Conservation (phyloP, 345 rosid genomes). For the Cochlearia excelsa region DNA sequence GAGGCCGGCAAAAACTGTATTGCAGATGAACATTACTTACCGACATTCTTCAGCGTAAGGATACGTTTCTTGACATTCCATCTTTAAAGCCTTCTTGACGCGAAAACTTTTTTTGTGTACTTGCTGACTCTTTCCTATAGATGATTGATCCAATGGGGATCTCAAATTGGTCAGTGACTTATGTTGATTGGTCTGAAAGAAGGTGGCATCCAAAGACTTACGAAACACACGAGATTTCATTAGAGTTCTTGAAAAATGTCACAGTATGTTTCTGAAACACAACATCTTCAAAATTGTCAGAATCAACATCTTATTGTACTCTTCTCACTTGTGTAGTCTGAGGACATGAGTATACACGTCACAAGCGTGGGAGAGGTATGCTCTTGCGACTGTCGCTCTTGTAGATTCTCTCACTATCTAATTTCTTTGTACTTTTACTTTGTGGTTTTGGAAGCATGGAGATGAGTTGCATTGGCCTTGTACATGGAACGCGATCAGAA, state of each 20-base stretch:
- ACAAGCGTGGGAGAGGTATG: constrained; percentile 70
- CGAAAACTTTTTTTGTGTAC: constrained; percentile 11
- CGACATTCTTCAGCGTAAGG: constrained; percentile 82
- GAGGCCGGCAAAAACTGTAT: constrained; percentile 90
- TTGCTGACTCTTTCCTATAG: constrained; percentile 36
- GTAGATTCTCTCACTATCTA: neutral
- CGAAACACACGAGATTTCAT: constrained; percentile 56
- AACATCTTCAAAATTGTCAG: neutral
- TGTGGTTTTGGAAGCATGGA: constrained; percentile 38
- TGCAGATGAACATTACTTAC: constrained; percentile 94
- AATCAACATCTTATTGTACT: neutral
- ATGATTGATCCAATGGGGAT: constrained; percentile 91
- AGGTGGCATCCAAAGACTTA: constrained; percentile 98
- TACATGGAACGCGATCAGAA: constrained; percentile 84
- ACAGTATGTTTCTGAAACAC: constrained; percentile 47
- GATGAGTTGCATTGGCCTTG: constrained; percentile 62
- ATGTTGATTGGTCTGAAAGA: constrained; percentile 98
- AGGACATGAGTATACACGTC: constrained; percentile 67
- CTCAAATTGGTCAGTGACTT: constrained; percentile 89
- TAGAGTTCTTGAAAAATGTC: constrained; percentile 66
- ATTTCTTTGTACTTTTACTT: neutral
- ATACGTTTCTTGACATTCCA: neutral
- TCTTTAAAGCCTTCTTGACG: constrained; percentile 16
- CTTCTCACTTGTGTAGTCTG: constrained; percentile 50
- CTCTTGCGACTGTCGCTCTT: neutral